phyloP scores from a whole-genome alignment of 2,329 filamentous ascomycete species.

The Talaromyces sp. region DNA sequence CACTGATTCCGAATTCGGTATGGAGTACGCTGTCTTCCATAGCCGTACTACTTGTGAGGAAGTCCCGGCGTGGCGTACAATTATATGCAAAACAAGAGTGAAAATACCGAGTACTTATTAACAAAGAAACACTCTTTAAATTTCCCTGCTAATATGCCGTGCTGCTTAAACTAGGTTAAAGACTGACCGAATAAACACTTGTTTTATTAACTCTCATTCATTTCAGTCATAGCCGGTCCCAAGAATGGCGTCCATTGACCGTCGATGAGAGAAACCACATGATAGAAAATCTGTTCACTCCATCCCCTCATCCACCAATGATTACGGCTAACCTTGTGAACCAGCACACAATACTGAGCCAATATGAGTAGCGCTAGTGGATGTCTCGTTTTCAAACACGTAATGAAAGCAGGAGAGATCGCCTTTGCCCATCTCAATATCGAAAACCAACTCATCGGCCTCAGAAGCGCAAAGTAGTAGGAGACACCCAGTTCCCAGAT shows the following conservation, averaged over 20 bases:
- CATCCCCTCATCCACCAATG: constrained; percentile 17
- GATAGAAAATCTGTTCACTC: constrained; percentile 13
- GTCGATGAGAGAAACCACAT: constrained; percentile 10
- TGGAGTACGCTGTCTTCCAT: background rate
- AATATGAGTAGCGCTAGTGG: constrained; percentile 12
- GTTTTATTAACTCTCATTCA: constrained; percentile 1
- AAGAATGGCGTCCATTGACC: constrained; percentile 9
- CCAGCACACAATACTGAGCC: constrained; percentile 13
- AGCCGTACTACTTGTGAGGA: background rate
- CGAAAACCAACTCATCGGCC: constrained; percentile 12
- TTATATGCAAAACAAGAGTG: background rate
- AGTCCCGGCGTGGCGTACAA: background rate
- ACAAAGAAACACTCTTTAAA: background rate
- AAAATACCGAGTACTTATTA: background rate
- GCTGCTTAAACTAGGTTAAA: background rate
- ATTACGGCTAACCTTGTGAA: constrained; percentile 1
- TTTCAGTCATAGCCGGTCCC: constrained; percentile 3
- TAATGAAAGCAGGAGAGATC: constrained; percentile 4
- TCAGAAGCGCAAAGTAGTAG: constrained; percentile 4
- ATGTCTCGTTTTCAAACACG: constrained; percentile 5
- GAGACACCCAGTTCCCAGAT: constrained; percentile 6
- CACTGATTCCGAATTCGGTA: background rate
- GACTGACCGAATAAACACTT: background rate
- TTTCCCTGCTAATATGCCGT: background rate
- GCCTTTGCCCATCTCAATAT: constrained; percentile 8